Percentiles rank a stretch among this genome's conserved stretches.
These are phyloP conservation scores for Xylaria sp. DNA, from an alignment of 2,329 filamentous ascomycete species.

Conservation along the genomic window DNA sequence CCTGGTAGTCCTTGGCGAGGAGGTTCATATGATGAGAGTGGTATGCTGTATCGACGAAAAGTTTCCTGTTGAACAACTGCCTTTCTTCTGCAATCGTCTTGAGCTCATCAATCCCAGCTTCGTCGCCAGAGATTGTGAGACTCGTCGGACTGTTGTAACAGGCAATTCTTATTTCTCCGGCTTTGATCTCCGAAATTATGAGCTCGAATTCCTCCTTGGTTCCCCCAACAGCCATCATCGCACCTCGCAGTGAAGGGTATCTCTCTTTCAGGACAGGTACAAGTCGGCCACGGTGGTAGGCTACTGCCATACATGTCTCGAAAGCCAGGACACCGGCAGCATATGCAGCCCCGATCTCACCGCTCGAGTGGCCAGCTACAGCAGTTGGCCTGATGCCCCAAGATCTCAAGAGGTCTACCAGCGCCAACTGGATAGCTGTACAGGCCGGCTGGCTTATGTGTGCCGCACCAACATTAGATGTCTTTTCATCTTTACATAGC, in stretches of 20 bases:
- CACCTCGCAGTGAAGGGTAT: conserved; percentile 56
- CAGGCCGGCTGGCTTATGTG: conserved; percentile 56
- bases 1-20: conserved; percentile 60
- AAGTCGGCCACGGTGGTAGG: conserved; percentile 62
- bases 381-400: conserved; percentile 53
- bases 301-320: conserved; percentile 59
- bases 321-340: conserved; percentile 58
- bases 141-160: conserved; percentile 65
- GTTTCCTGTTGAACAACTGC: conserved; percentile 59
- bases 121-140: conserved; percentile 63
- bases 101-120: conserved; percentile 57
- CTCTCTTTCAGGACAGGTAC: conserved; percentile 56
- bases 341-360: conserved; percentile 60
- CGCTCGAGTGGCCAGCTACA: conserved; percentile 56
- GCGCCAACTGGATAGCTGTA: conserved; percentile 54
- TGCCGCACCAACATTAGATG: conserved; percentile 52
- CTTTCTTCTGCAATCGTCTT: conserved; percentile 55
- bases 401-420: conserved; percentile 52
- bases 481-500: conserved; percentile 51
- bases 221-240: conserved; percentile 67
- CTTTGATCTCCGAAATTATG: conserved; percentile 51
- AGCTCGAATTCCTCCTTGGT: conserved; percentile 56
- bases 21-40: conserved; percentile 66
- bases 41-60: conserved; percentile 63
- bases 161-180: conserved; percentile 53